Conservation (phyloP, 306 rosid genomes). For the Acacia melanoxylon region DNA sequence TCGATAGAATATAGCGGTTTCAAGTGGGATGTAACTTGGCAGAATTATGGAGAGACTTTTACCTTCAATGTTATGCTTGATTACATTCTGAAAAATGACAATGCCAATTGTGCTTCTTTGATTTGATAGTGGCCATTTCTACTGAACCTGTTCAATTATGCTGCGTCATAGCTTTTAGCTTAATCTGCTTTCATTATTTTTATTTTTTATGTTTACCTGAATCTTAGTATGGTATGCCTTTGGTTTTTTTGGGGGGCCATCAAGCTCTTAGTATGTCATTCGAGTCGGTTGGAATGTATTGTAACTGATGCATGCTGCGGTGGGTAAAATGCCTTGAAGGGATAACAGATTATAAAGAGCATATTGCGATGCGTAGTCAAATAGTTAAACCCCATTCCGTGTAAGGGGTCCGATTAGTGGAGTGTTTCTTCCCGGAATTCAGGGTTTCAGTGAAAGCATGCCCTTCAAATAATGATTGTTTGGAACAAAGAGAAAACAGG, state of each 20-base stretch:
- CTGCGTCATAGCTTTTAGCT: neutral
- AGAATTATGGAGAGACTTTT: neutral
- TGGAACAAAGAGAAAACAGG: too few relatives aligned
- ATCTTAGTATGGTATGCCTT: neutral
- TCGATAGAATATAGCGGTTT: conserved; percentile 9
- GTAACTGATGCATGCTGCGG: too few relatives aligned
- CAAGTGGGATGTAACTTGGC: neutral
- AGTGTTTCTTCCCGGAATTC: too few relatives aligned
- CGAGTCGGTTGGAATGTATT: neutral
- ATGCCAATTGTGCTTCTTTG: neutral
- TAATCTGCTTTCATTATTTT: neutral
- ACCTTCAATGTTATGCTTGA: neutral
- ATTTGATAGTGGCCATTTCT: neutral
- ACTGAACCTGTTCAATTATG: neutral
- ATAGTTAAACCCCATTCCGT: neutral
- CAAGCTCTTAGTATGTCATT: neutral
- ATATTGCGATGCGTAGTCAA: too few relatives aligned
- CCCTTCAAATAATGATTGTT: too few relatives aligned
- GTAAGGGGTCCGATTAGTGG: too few relatives aligned
- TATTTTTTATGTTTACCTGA: too few relatives aligned
- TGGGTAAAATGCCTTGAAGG: neutral
- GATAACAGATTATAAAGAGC: neutral
- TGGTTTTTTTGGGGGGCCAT: too few relatives aligned
- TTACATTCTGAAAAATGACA: neutral
- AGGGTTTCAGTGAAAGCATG: too few relatives aligned